Evolutionary conservation across 352 stramenopile species (phyloP).

Genomic region (Globisporangium nagaii): DNA sequence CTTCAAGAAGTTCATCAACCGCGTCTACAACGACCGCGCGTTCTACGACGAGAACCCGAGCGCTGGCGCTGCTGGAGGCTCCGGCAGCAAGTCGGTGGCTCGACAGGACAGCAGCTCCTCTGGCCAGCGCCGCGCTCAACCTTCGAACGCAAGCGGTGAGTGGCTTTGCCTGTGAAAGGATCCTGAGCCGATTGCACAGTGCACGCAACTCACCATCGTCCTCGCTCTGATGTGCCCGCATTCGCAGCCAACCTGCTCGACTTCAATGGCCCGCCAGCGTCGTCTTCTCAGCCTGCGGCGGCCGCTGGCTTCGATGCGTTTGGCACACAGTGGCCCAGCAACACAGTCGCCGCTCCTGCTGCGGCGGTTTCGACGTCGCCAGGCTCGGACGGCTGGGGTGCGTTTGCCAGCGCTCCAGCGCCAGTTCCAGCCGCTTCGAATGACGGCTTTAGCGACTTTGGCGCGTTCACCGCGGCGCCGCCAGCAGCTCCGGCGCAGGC

Average conservation of each 20-base stretch:
- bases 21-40: conserved; percentile 75
- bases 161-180: not conserved
- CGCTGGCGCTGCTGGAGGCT: not conserved
- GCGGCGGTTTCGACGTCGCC: conserved; percentile 13
- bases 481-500: conserved; percentile 16
- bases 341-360: conserved; percentile 6
- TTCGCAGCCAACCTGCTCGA: conserved; percentile 52
- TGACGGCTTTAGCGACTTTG: conserved; percentile 45
- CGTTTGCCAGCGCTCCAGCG: conserved; percentile 27
- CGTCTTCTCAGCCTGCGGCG: conserved; percentile 15
- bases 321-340: conserved; percentile 5
- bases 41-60: conserved; percentile 59
- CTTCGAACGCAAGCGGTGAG: conserved; percentile 3
- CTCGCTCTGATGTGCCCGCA: too few relatives aligned
- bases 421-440: conserved; percentile 10
- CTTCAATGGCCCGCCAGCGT: conserved; percentile 28
- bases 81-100: not conserved
- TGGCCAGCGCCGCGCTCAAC: conserved; percentile 1
- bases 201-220: too few relatives aligned
- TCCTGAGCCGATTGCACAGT: too few relatives aligned
- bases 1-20: conserved; percentile 84
- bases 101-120: conserved; percentile 6
- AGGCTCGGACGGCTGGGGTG: conserved; percentile 14
- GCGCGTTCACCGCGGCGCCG: conserved; percentile 26
- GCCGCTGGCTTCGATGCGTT: conserved; percentile 47